Evolutionary conservation across 148 eudicot genomes (phyloP).

Genomic region (Euryodendron excelsum): DNA sequence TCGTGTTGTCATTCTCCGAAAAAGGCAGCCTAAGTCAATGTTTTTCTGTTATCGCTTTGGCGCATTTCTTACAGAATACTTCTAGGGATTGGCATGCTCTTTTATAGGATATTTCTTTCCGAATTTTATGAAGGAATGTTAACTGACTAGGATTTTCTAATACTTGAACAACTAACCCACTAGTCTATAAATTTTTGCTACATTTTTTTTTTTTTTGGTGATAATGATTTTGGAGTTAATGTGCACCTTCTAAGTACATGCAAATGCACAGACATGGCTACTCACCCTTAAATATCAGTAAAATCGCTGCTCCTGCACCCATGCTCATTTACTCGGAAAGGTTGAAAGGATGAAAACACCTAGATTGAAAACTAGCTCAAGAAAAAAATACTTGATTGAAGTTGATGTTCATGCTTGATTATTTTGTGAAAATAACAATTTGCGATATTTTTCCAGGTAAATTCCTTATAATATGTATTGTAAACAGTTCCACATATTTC

Average conservation of each 20-base stretch:
- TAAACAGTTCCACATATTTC: not conserved
- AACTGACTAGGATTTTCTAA: not conserved
- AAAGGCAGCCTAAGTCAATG: not conserved
- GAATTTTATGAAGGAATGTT: not conserved
- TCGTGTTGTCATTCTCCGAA: not conserved
- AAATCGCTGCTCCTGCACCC: not conserved
- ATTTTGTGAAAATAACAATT: not conserved
- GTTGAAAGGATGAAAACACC: not conserved
- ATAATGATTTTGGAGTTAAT: not conserved
- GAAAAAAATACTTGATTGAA: conserved; percentile 1
- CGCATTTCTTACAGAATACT: not conserved
- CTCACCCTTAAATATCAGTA: not conserved
- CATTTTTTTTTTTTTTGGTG: not conserved
- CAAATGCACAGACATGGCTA: not conserved
- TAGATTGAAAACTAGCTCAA: not conserved
- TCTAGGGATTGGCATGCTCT: not conserved
- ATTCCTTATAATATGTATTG: not conserved
- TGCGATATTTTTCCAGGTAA: not conserved
- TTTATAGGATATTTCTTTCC: not conserved
- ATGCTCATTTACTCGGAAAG: not conserved
- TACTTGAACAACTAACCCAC: not conserved
- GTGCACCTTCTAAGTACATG: not conserved
- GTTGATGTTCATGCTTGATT: conserved; percentile 4
- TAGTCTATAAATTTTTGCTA: not conserved
- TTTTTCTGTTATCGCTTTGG: not conserved